Percentiles rank a stretch among this genome's conserved stretches.
These are phyloP conservation scores for Tulasnella sp. DNA, from an alignment of 768 basidiomycete species.

Conservation along the genomic window DNA sequence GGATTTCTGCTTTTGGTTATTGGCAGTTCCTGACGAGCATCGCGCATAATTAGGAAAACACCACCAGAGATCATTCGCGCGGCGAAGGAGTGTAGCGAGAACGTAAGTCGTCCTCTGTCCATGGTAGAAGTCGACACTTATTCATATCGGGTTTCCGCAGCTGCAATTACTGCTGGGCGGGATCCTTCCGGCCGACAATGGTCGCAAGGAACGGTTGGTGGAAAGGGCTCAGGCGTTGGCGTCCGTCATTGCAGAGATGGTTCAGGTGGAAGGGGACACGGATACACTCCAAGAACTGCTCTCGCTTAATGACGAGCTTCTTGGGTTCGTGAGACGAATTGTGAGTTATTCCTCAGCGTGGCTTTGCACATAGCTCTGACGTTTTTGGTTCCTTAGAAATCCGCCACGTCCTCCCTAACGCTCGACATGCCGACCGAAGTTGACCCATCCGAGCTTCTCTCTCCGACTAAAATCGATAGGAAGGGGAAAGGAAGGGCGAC, in stretches of 20 bases:
- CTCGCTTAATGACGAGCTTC: conserved; percentile 62
- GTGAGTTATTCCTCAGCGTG: conserved; percentile 3
- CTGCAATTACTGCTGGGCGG: conserved; percentile 12
- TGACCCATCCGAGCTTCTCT: neutral
- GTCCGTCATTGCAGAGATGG: conserved; percentile 44
- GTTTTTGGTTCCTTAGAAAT: neutral
- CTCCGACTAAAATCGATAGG: conserved; percentile 33
- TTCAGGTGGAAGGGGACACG: conserved; percentile 30
- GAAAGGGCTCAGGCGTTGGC: conserved; percentile 36
- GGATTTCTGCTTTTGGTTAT: neutral
- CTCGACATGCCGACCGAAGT: conserved; percentile 7
- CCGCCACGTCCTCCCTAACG: neutral
- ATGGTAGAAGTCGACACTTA: neutral
- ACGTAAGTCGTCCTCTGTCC: neutral
- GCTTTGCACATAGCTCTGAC: neutral
- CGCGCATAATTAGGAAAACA: conserved; percentile 19
- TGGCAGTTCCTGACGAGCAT: neutral
- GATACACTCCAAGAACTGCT: conserved; percentile 55
- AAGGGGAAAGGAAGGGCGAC: conserved; percentile 60
- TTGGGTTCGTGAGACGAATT: conserved; percentile 46
- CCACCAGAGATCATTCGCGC: conserved; percentile 28
- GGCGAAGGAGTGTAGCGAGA: conserved; percentile 25
- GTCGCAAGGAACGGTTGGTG: conserved; percentile 16
- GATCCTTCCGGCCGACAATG: conserved; percentile 11
- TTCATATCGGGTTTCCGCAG: neutral